Evolutionary conservation across 2,329 filamentous ascomycete species (phyloP), one percentile per base, ranked within the genome.

Genomic region (Ceratocystis eucalypticola): DNA sequence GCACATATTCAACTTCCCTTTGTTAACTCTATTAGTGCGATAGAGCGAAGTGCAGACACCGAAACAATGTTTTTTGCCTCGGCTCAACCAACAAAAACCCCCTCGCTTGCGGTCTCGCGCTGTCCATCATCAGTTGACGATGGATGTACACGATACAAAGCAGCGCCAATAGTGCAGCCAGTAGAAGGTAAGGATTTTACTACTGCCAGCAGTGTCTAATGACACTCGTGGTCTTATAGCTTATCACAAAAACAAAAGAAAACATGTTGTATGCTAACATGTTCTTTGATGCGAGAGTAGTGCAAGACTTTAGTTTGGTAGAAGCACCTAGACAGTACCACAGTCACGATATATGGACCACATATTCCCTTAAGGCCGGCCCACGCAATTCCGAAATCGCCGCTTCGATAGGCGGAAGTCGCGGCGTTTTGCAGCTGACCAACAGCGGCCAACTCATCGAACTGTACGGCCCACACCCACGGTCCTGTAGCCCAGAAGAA

Each of bases 291-390:
- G 15, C 17, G 37, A 41, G 37, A 41, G 37, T n/a, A 67, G 65
- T 37, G 7, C 22, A 46, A 30, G 62, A 67, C 62, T 67, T 67
- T 41, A 64, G 25, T 28, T 64, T 67, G 12, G 20, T 64, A 15
- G 65, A 67, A 50, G 48, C 48, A 4, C 63, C 46, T 7, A 44
- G 22, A 4, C 61, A 57, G 59, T 64, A 50, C 22, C 25, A 25
- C 53, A 53, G 17, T 20, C 37, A 17, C 10, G 61, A 67, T 33
- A 55, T 45, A 44, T 65, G 66, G 66, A 33, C 48, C 28, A 63
- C 64, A 12, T 73, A 78, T 12, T 70, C 84, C 1, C 69, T 84
- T 15, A 73, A 82, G 41, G 79, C 80, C 0, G 84, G 82, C 45
- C 79, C 79, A 2, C 78, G 83, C 2, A 75, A 76, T n/a, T 75